phyloP scores from a whole-genome alignment of 768 basidiomycete genomes.

The Saitozyma podzolica region DNA sequence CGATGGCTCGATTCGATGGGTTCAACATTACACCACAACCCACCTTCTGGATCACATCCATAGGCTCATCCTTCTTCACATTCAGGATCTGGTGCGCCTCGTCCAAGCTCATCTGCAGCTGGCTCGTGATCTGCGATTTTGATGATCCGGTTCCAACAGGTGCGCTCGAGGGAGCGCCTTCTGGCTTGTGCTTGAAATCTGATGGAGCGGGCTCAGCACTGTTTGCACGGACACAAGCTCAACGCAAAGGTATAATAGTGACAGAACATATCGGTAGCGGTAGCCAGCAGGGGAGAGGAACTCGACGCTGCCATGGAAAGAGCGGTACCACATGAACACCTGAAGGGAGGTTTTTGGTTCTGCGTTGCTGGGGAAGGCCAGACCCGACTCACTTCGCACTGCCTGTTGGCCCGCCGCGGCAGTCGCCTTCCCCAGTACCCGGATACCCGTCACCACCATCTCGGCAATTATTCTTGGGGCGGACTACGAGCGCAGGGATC shows the following conservation, averaged over 20 bases:
- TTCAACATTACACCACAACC: slow-evolving; percentile 19
- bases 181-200: slow-evolving; percentile 84
- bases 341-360: background rate
- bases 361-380: background rate
- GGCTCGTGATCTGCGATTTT: slow-evolving; percentile 76
- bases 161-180: slow-evolving; percentile 67
- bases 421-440: slow-evolving; percentile 77
- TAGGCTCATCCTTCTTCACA: slow-evolving; percentile 67
- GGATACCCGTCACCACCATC: slow-evolving; percentile 33
- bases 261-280: too few relatives aligned
- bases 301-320: too few relatives aligned
- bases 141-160: slow-evolving; percentile 67
- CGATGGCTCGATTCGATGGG: background rate
- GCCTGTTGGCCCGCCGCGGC: slow-evolving; percentile 88
- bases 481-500: slow-evolving; percentile 11
- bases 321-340: background rate
- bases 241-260: too few relatives aligned
- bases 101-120: slow-evolving; percentile 89
- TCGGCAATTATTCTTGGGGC: slow-evolving; percentile 38
- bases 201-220: slow-evolving; percentile 6
- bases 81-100: slow-evolving; percentile 94
- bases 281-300: too few relatives aligned
- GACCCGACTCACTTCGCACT: slow-evolving; percentile 70
- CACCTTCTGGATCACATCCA: slow-evolving; percentile 75
- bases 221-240: background rate